These are phyloP conservation scores for Kwoniella sp. DNA, from an alignment of 768 basidiomycete genomes.

Conservation along the genomic window DNA sequence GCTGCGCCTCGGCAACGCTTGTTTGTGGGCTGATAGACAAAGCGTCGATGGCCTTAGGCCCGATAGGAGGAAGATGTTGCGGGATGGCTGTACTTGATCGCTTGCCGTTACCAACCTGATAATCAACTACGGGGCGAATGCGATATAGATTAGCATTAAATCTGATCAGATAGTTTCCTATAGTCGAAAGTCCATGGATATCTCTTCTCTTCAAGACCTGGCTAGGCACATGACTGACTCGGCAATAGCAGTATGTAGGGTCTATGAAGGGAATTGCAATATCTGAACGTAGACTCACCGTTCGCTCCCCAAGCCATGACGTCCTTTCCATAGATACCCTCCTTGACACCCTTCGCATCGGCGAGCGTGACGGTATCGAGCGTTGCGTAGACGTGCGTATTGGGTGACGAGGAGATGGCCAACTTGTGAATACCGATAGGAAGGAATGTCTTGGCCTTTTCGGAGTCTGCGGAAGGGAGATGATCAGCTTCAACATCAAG, in stretches of 20 bases:
- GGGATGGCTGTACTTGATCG: slow-evolving; percentile 57
- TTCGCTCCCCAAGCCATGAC: slow-evolving; percentile 56
- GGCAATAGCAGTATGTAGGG: too few relatives aligned
- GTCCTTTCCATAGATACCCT: slow-evolving; percentile 54
- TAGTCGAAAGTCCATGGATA: too few relatives aligned
- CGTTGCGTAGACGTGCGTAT: slow-evolving; percentile 74
- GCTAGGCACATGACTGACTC: too few relatives aligned
- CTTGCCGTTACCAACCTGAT: slow-evolving; percentile 58
- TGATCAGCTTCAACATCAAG: slow-evolving; percentile 14
- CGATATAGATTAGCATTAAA: neutral
- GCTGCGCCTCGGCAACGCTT: slow-evolving; percentile 25
- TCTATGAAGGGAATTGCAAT: too few relatives aligned
- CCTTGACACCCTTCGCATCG: slow-evolving; percentile 49
- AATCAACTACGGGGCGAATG: slow-evolving; percentile 33
- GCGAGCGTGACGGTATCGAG: slow-evolving; percentile 66
- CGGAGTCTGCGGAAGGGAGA: slow-evolving; percentile 63
- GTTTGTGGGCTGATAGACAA: neutral
- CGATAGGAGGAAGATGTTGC: slow-evolving; percentile 57
- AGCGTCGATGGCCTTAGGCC: slow-evolving; percentile 22
- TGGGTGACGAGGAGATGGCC: slow-evolving; percentile 61
- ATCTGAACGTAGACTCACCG: slow-evolving; percentile 36
- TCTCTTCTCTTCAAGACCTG: too few relatives aligned
- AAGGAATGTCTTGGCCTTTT: slow-evolving; percentile 64
- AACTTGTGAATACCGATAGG: slow-evolving; percentile 68
- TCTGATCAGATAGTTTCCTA: too few relatives aligned